Evolutionary conservation across 305 asterid species (phyloP).

Genomic region (Petunia hybrid): DNA sequence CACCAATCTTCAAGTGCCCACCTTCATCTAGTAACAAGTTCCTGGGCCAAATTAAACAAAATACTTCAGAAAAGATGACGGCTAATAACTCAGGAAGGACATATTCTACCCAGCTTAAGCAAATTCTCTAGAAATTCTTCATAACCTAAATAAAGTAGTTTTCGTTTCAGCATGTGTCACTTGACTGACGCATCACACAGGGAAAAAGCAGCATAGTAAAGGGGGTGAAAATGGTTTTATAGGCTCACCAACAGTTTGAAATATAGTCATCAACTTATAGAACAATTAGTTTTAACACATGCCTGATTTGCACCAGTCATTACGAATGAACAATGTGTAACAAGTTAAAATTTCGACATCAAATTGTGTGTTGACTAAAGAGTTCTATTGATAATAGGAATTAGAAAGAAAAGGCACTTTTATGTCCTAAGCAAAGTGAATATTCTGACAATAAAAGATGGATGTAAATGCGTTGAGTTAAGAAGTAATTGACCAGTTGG

Average conservation of each 20-base stretch:
- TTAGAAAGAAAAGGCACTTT: background rate
- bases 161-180: background rate
- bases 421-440: background rate
- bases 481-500: constrained; percentile 2
- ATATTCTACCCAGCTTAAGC: background rate
- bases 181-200: background rate
- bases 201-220: background rate
- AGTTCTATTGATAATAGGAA: background rate
- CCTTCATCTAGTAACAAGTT: constrained; percentile 70
- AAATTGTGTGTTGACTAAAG: background rate
- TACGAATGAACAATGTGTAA: background rate
- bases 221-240: constrained; percentile 2
- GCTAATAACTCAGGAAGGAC: background rate
- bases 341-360: background rate
- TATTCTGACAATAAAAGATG: background rate
- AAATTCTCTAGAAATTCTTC: background rate
- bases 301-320: background rate
- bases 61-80: background rate
- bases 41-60: constrained; percentile 42
- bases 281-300: background rate
- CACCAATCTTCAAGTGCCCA: constrained; percentile 68
- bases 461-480: constrained; percentile 4
- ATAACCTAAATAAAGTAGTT: constrained; percentile 6
- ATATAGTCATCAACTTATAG: background rate
- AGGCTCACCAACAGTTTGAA: background rate